Conservation (phyloP, 805 yeast species). For the Hemisphaericaspora nanyangensis region DNA sequence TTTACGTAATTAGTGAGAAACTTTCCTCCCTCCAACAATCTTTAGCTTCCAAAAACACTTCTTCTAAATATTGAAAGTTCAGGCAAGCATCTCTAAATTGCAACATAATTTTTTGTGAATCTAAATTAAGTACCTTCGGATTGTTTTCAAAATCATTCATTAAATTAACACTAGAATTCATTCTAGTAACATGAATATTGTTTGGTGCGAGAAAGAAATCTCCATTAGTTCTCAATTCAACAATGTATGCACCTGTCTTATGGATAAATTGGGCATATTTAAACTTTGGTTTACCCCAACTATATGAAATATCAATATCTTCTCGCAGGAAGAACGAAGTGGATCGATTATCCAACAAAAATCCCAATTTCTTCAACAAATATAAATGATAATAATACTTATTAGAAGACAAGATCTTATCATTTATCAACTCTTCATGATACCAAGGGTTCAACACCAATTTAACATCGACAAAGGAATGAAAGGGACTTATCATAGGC, state of each 20-base stretch:
- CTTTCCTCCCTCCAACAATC: constrained; percentile 37
- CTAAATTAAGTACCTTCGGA: constrained; percentile 37
- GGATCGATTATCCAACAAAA: constrained; percentile 77
- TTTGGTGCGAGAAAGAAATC: constrained; percentile 82
- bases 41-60: constrained; percentile 58
- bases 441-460: constrained; percentile 70
- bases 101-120: constrained; percentile 72
- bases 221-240: constrained; percentile 78
- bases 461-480: constrained; percentile 70
- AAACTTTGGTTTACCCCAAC: constrained; percentile 89
- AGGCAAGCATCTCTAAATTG: constrained; percentile 62
- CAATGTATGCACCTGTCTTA: constrained; percentile 82
- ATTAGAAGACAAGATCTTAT: constrained; percentile 43
- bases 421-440: constrained; percentile 48
- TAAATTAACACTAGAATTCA: constrained; percentile 40
- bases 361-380: constrained; percentile 65
- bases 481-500: constrained; percentile 80
- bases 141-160: constrained; percentile 18
- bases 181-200: constrained; percentile 74
- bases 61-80: constrained; percentile 43
- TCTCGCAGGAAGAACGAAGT: constrained; percentile 55
- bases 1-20: constrained; percentile 6
- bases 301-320: constrained; percentile 65
- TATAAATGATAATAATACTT: constrained; percentile 75
- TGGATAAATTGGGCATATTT: constrained; percentile 88